These are phyloP conservation scores for Trichoderma aggressivum DNA, from an alignment of 2,329 filamentous ascomycete genomes.

Conservation along the genomic window DNA sequence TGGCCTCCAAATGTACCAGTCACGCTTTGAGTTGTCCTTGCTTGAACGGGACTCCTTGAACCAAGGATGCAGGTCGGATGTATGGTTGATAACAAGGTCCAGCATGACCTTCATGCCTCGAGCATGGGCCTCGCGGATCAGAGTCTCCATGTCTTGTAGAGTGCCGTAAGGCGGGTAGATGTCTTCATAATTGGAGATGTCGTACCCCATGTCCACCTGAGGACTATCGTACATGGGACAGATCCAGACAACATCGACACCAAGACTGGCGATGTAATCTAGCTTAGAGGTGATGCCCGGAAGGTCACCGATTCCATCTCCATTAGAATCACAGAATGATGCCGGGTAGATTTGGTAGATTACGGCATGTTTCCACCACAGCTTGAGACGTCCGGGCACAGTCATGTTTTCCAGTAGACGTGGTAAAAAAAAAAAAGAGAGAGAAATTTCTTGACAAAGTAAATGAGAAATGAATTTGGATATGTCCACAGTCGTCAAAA, in stretches of 20 bases:
- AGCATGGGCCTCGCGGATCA: constrained; percentile 58
- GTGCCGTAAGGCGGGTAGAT: constrained; percentile 66
- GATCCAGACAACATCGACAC: constrained; percentile 64
- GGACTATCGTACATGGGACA: constrained; percentile 64
- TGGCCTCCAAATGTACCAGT: constrained; percentile 65
- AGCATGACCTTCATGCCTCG: constrained; percentile 69
- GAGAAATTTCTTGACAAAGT: not conserved
- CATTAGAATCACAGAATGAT: constrained; percentile 55
- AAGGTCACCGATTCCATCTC: constrained; percentile 59
- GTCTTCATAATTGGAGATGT: constrained; percentile 64
- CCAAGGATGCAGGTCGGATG: constrained; percentile 68
- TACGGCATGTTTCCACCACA: constrained; percentile 56
- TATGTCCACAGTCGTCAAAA: not conserved
- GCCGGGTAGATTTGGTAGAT: constrained; percentile 60
- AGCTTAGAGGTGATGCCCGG: constrained; percentile 61
- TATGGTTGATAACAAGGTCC: constrained; percentile 77
- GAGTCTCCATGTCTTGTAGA: constrained; percentile 59
- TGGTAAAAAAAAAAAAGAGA: not conserved
- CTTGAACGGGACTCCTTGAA: constrained; percentile 64
- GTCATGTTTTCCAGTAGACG: constrained; percentile 23
- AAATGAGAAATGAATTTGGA: not conserved
- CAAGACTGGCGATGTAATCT: constrained; percentile 58
- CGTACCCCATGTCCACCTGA: constrained; percentile 68
- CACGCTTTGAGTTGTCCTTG: constrained; percentile 59
- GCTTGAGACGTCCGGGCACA: constrained; percentile 22